phyloP scores from a whole-genome alignment of 208 protist species.

The Acanthamoeba lugdunensis region DNA sequence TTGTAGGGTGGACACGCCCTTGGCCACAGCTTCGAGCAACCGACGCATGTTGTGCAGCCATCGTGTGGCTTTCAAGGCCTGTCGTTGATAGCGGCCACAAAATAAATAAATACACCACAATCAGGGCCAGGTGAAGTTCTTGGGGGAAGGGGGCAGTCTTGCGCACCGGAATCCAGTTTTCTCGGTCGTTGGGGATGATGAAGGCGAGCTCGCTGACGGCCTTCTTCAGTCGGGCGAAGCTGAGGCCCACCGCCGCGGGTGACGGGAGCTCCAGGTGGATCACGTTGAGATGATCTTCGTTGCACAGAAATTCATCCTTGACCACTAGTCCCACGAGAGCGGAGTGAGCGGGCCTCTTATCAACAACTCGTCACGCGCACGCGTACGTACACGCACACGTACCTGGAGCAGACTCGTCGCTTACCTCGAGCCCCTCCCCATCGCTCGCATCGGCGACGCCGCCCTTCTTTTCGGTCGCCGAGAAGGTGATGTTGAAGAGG shows the following conservation, averaged over 20 bases:
- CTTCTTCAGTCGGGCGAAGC: background rate
- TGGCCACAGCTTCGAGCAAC: background rate
- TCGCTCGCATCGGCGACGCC: background rate
- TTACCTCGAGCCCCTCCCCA: background rate
- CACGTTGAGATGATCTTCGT: background rate
- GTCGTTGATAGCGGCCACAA: background rate
- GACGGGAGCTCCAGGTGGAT: background rate
- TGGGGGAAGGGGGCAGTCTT: background rate
- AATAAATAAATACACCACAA: background rate
- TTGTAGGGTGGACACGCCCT: background rate
- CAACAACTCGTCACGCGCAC: background rate
- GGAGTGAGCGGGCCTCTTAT: background rate
- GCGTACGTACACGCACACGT: background rate
- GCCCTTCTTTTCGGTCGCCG: background rate
- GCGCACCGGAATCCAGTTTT: slow-evolving; percentile 24
- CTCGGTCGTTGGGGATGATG: slow-evolving; percentile 1
- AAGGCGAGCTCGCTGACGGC: slow-evolving; percentile 26
- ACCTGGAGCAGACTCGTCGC: background rate
- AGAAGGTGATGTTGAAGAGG: slow-evolving; percentile 5
- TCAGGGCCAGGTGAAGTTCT: background rate
- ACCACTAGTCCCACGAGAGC: no score
- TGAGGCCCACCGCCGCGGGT: background rate
- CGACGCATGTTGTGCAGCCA: slow-evolving; percentile 15
- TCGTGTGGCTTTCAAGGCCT: background rate
- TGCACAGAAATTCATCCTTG: background rate